Percentiles rank a stretch among this genome's conserved stretches.
These are phyloP conservation scores for Golubevia sp. DNA, from an alignment of 1,284 basidiomycete species.

Conservation along the genomic window DNA sequence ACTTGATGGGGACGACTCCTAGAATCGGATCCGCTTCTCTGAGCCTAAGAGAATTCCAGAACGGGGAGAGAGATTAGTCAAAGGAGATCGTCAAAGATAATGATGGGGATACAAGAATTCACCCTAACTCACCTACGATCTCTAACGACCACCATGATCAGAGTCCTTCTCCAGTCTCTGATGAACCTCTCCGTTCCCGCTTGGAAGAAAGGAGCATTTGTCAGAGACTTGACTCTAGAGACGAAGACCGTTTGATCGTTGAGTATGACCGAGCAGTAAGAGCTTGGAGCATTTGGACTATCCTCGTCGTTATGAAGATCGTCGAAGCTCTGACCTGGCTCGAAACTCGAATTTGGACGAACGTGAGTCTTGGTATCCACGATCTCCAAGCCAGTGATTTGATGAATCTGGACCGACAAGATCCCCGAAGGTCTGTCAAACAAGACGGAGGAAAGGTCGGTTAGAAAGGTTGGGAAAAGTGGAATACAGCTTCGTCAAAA, in stretches of 20 bases:
- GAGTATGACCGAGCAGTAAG: slow-evolving; percentile 62
- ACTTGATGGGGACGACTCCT: slow-evolving; percentile 35
- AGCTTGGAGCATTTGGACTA: slow-evolving; percentile 40
- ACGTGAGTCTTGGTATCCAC: slow-evolving; percentile 46
- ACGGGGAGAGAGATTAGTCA: no score
- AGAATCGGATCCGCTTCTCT: slow-evolving; percentile 31
- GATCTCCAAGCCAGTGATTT: slow-evolving; percentile 58
- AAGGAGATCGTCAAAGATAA: no score
- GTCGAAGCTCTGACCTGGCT: slow-evolving; percentile 32
- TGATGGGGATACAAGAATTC: no score
- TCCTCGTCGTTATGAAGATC: slow-evolving; percentile 24
- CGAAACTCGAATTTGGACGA: slow-evolving; percentile 46
- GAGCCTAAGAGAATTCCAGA: no score
- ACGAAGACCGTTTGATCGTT: slow-evolving; percentile 64
- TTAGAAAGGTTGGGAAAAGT: no score
- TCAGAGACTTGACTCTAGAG: slow-evolving; percentile 63
- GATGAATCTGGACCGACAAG: slow-evolving; percentile 34
- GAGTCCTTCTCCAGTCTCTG: slow-evolving; percentile 64
- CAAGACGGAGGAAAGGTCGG: no score
- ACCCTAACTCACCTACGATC: no score
- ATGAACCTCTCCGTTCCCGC: slow-evolving; percentile 64
- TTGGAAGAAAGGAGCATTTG: slow-evolving; percentile 64
- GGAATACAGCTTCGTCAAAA: no score
- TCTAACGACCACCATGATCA: slow-evolving; percentile 63
- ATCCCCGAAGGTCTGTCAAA: slow-evolving; percentile 28